Conservation (phyloP, 352 stramenopile genomes). For the Phytophthora chlamydospora region DNA sequence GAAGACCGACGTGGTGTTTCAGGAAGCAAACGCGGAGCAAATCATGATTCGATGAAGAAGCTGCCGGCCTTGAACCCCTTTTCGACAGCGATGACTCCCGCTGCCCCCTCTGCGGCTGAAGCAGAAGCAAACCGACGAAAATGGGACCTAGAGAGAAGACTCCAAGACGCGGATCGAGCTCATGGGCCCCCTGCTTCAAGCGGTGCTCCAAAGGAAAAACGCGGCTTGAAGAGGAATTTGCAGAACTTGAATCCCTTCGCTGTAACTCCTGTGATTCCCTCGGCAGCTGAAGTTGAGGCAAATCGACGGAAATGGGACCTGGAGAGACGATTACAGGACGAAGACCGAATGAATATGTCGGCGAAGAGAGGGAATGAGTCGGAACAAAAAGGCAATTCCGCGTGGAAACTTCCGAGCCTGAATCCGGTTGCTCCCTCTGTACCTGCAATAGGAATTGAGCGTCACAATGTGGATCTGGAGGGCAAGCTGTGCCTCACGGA, state of each 20-base stretch:
- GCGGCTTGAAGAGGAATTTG: slow-evolving; percentile 16
- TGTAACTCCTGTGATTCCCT: slow-evolving; percentile 14
- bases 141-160: slow-evolving; percentile 29
- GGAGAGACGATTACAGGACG: slow-evolving; percentile 32
- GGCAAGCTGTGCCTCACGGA: slow-evolving; percentile 10
- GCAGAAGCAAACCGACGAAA: slow-evolving; percentile 26
- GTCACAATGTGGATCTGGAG: slow-evolving; percentile 9
- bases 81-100: slow-evolving; percentile 16
- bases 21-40: neutral
- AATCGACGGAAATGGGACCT: slow-evolving; percentile 33
- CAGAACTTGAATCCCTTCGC: slow-evolving; percentile 20
- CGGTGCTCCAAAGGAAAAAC: neutral
- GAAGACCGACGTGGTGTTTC: neutral
- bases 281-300: slow-evolving; percentile 15
- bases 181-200: neutral
- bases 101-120: slow-evolving; percentile 22
- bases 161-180: slow-evolving; percentile 19
- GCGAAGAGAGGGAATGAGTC: neutral
- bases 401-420: slow-evolving; percentile 15
- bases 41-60: slow-evolving; percentile 17
- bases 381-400: slow-evolving; percentile 3
- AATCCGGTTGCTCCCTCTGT: slow-evolving; percentile 10
- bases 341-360: slow-evolving; percentile 4
- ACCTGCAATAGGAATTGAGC: neutral
- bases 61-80: slow-evolving; percentile 23